phyloP scores from a whole-genome alignment of 106 monocot genomes.

The Phalaenopsis aphrodite region DNA sequence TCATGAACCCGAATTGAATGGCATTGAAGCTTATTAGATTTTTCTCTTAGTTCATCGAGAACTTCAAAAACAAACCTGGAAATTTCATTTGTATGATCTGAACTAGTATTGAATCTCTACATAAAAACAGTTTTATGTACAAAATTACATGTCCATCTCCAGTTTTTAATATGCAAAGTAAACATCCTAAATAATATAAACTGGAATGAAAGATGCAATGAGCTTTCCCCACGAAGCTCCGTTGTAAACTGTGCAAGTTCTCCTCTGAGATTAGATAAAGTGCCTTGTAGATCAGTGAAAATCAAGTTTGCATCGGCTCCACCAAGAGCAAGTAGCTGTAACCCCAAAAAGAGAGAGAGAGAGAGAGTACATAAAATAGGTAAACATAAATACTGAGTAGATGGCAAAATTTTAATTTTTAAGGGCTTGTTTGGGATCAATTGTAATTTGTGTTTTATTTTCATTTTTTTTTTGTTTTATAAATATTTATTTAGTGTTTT shows the following conservation, averaged over 20 bases:
- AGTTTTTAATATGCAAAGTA: neutral
- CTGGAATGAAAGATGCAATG: neutral
- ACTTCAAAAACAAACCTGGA: constrained; percentile 25
- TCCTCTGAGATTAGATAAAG: constrained; percentile 43
- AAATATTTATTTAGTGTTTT: no score
- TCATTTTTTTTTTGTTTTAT: no score
- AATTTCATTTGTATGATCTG: no score
- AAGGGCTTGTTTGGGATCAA: no score
- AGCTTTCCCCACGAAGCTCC: constrained; percentile 57
- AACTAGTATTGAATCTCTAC: no score
- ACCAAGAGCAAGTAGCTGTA: constrained; percentile 58
- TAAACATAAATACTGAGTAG: neutral
- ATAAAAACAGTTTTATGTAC: no score
- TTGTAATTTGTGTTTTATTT: no score
- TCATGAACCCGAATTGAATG: constrained; percentile 45
- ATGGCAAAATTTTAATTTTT: neutral
- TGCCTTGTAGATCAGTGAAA: constrained; percentile 45
- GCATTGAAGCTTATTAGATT: constrained; percentile 35
- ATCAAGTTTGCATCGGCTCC: constrained; percentile 50
- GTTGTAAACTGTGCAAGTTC: constrained; percentile 60
- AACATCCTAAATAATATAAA: neutral
- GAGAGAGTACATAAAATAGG: neutral
- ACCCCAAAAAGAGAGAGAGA: neutral
- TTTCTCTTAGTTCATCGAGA: constrained; percentile 42
- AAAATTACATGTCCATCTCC: no score